Percentiles rank a stretch among this genome's conserved stretches.
phyloP scores from a whole-genome alignment of 352 stramenopile species.

The Phytopythium litorale region DNA sequence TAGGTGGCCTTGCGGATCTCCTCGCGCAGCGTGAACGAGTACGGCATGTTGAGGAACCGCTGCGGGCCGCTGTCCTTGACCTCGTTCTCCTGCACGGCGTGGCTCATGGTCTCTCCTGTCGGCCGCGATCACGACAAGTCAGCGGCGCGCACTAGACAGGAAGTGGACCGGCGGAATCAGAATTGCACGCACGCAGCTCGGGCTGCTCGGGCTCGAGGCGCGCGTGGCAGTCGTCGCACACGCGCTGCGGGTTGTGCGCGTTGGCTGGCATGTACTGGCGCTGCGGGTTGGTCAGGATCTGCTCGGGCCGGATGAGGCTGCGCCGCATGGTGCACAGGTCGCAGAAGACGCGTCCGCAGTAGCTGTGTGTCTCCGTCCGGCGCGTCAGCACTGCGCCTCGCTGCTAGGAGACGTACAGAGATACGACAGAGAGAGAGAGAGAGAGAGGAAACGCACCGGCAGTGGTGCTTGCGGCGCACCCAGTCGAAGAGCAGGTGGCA shows the following conservation, averaged over 20 bases:
- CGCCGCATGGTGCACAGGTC: conserved; percentile 65
- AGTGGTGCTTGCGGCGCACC: conserved; percentile 89
- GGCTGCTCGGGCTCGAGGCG: conserved; percentile 55
- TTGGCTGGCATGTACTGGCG: conserved; percentile 78
- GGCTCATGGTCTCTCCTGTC: conserved; percentile 64
- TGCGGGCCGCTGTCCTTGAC: conserved; percentile 60
- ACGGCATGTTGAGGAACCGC: conserved; percentile 80
- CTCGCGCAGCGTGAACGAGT: conserved; percentile 87
- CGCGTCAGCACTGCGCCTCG: background rate
- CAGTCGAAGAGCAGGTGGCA: conserved; percentile 87
- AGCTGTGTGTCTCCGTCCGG: conserved; percentile 17
- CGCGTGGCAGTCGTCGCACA: conserved; percentile 75
- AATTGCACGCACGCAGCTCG: conserved; percentile 45
- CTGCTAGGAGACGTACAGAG: background rate
- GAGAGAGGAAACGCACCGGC: conserved; percentile 30
- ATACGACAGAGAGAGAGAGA: background rate
- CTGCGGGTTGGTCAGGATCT: conserved; percentile 69
- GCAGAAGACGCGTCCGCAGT: conserved; percentile 77
- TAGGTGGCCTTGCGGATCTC: conserved; percentile 93
- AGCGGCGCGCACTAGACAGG: no score
- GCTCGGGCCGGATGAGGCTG: conserved; percentile 67
- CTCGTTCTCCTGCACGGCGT: conserved; percentile 73
- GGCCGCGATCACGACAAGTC: background rate
- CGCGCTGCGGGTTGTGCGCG: conserved; percentile 77
- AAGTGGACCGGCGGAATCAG: background rate